Evolutionary conservation across 768 basidiomycete genomes (phyloP).

Genomic region (Mycena vitilis): DNA sequence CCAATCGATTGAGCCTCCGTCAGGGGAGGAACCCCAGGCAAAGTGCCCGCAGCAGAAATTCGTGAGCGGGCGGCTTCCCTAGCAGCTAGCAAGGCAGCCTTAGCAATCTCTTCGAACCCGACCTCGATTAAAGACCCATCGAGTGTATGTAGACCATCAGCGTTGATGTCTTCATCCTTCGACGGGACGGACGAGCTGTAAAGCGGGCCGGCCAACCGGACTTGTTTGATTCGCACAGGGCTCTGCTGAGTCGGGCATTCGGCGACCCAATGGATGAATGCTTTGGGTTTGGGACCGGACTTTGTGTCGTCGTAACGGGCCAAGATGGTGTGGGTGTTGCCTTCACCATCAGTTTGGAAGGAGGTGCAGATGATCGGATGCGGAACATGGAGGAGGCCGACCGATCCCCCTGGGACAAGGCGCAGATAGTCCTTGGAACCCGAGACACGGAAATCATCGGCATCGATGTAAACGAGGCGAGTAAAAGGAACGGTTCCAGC

Average conservation of each 20-base stretch:
- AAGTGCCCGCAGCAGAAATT: not conserved
- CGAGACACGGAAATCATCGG: constrained; percentile 89
- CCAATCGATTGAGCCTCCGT: constrained; percentile 84
- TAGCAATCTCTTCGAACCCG: no score
- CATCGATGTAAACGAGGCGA: constrained; percentile 89
- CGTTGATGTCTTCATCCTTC: no score
- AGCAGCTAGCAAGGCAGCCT: no score
- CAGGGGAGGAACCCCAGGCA: constrained; percentile 71
- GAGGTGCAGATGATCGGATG: constrained; percentile 91
- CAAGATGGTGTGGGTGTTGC: constrained; percentile 80
- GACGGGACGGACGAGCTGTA: no score
- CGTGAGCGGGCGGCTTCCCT: not conserved
- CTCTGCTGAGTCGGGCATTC: constrained; percentile 80
- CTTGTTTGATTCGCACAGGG: constrained; percentile 85
- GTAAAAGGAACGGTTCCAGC: constrained; percentile 85
- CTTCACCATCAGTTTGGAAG: constrained; percentile 78
- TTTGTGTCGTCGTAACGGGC: constrained; percentile 81
- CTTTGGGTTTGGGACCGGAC: constrained; percentile 80
- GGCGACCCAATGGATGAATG: constrained; percentile 97
- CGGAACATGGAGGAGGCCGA: constrained; percentile 94
- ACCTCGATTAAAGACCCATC: no score
- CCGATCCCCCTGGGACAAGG: constrained; percentile 95
- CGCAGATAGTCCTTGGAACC: constrained; percentile 98
- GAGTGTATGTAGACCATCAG: no score
- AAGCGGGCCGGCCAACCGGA: no score